phyloP scores from a whole-genome alignment of 2,329 filamentous ascomycete species.

The Penicillium sp. region DNA sequence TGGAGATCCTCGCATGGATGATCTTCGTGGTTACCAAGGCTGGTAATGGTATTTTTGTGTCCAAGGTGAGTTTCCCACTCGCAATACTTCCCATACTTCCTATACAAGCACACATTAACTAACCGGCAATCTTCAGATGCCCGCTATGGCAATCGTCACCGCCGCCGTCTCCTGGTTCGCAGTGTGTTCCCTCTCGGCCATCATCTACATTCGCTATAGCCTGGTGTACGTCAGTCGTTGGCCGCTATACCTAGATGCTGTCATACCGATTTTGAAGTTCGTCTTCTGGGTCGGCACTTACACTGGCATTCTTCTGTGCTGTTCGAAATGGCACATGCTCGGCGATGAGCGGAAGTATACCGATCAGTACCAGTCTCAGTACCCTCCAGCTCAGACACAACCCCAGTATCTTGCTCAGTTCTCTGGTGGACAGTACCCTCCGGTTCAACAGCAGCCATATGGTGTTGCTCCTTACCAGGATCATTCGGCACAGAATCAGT shows the following conservation, averaged over 20 bases:
- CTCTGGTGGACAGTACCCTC: neutral
- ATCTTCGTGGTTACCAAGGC: constrained; percentile 19
- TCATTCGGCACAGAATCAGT: neutral
- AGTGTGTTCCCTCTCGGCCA: constrained; percentile 6
- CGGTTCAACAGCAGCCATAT: neutral
- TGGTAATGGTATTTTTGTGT: constrained; percentile 11
- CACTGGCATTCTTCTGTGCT: constrained; percentile 20
- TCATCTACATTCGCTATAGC: constrained; percentile 17
- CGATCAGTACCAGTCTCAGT: neutral
- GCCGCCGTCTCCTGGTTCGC: constrained; percentile 22
- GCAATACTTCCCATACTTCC: neutral
- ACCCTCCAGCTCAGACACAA: neutral
- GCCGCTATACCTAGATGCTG: constrained; percentile 13
- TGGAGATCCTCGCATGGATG: constrained; percentile 24
- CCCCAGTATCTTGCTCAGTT: neutral
- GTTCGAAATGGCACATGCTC: constrained; percentile 18
- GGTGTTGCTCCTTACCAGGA: neutral
- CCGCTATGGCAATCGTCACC: constrained; percentile 12
- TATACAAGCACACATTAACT: neutral
- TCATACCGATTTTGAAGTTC: constrained; percentile 14
- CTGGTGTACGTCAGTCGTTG: neutral
- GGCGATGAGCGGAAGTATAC: constrained; percentile 3
- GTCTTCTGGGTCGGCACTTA: constrained; percentile 22
- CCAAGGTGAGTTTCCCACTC: constrained; percentile 12
- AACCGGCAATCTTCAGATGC: constrained; percentile 5